Percentiles rank a stretch among this genome's conserved stretches.
phyloP scores from a whole-genome alignment of 2,329 filamentous ascomycete species.

The Xylariomycetidae sp. region DNA sequence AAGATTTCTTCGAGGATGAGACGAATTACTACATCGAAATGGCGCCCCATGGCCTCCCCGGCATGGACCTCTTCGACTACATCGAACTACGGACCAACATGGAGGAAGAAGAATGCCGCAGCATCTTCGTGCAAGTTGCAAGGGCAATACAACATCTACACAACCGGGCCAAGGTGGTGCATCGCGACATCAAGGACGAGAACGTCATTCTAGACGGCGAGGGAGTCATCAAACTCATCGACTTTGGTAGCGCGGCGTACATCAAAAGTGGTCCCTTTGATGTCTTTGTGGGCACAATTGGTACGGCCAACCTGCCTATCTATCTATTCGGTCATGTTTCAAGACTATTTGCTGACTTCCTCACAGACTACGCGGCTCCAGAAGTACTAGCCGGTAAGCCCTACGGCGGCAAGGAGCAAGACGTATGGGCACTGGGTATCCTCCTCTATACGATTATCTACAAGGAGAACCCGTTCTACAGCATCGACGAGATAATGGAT shows the following conservation, averaged over 20 bases:
- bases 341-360: too few relatives aligned
- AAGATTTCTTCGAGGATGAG: slow-evolving; percentile 72
- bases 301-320: too few relatives aligned
- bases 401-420: slow-evolving; percentile 94
- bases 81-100: slow-evolving; percentile 95
- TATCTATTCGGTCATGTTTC: too few relatives aligned
- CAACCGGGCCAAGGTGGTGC: slow-evolving; percentile 84
- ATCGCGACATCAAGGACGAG: slow-evolving; percentile 98
- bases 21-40: slow-evolving; percentile 99
- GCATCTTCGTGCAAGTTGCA: slow-evolving; percentile 92
- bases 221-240: slow-evolving; percentile 92
- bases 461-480: slow-evolving; percentile 99
- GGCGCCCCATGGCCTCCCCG: slow-evolving; percentile 88
- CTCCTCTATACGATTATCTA: slow-evolving; percentile 98
- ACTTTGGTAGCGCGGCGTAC: slow-evolving; percentile 96
- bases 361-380: slow-evolving; percentile 99
- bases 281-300: slow-evolving; percentile 97
- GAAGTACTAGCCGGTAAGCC: slow-evolving; percentile 90
- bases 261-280: slow-evolving; percentile 98
- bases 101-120: slow-evolving; percentile 89
- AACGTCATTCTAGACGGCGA: slow-evolving; percentile 96
- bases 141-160: slow-evolving; percentile 88
- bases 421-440: slow-evolving; percentile 96
- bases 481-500: slow-evolving; percentile 98
- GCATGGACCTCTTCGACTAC: slow-evolving; percentile 99